These are phyloP conservation scores for Eustoma russellianum DNA, from an alignment of 257 asterid species.

Conservation along the genomic window DNA sequence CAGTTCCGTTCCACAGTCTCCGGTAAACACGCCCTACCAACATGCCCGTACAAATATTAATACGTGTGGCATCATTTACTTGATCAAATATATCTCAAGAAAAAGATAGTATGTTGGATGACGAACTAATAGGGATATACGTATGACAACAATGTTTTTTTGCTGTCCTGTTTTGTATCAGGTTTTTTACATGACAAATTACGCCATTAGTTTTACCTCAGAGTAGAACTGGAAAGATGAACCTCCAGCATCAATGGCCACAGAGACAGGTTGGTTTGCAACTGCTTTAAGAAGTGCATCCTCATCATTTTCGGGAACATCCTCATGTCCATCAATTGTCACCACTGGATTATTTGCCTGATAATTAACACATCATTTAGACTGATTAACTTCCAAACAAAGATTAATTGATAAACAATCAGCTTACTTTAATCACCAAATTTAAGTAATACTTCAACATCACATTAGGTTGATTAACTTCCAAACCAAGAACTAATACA, in stretches of 20 bases:
- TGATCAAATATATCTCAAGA: not conserved
- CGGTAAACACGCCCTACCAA: slow-evolving; percentile 50
- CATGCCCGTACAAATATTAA: too few species aligned
- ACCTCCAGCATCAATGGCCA: slow-evolving; percentile 72
- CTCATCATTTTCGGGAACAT: slow-evolving; percentile 56
- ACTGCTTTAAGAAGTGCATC: slow-evolving; percentile 60
- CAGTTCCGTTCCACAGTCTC: slow-evolving; percentile 46
- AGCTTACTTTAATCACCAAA: not conserved
- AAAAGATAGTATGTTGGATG: too few species aligned
- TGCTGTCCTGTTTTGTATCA: too few species aligned
- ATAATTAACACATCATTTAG: not conserved
- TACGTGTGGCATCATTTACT: too few species aligned
- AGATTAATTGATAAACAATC: not conserved
- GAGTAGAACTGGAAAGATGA: slow-evolving; percentile 73
- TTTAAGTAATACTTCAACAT: not conserved
- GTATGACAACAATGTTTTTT: too few species aligned
- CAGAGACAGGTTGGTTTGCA: slow-evolving; percentile 70
- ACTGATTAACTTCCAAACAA: not conserved
- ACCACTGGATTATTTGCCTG: slow-evolving; percentile 47
- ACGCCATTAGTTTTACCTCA: slow-evolving; percentile 33
- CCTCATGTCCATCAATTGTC: slow-evolving; percentile 62
- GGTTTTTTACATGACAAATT: too few species aligned
- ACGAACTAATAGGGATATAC: not conserved
- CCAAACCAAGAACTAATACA: not conserved
- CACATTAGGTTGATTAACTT: not conserved